Percentiles rank a stretch among this genome's conserved stretches.
phyloP scores from a whole-genome alignment of 306 rosid genomes.

The Adenanthera pavonina region DNA sequence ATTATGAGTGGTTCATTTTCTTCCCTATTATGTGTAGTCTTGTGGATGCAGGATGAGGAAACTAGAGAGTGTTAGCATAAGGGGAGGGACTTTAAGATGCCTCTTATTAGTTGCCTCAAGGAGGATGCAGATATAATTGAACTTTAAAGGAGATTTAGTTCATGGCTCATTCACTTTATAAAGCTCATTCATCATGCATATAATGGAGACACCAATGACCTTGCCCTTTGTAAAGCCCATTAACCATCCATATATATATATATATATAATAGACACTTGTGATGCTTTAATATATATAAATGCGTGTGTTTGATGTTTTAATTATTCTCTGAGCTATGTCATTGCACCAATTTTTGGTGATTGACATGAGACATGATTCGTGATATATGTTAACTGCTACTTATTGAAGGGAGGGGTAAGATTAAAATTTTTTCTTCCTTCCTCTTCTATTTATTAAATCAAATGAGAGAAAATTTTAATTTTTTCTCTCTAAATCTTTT shows the following conservation, averaged over 20 bases:
- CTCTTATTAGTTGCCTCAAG: constrained; percentile 56
- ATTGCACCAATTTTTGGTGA: constrained; percentile 28
- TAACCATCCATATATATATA: no score
- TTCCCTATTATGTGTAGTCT: neutral
- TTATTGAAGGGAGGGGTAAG: no score
- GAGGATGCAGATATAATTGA: constrained; percentile 67
- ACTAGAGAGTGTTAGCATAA: constrained; percentile 90
- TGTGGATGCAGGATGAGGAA: constrained; percentile 82
- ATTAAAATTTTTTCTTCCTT: no score
- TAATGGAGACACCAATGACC: constrained; percentile 16
- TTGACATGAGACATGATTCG: constrained; percentile 45
- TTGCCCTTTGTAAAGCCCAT: no score
- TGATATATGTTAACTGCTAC: constrained; percentile 42
- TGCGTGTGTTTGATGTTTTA: neutral
- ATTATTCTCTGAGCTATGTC: constrained; percentile 29
- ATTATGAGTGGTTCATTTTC: neutral
- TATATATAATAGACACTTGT: no score
- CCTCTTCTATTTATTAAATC: no score
- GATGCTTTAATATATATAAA: no score
- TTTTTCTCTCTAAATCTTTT: no score
- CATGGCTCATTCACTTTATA: constrained; percentile 27
- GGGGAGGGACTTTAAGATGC: constrained; percentile 94
- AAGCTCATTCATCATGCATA: no score
- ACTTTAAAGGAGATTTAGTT: constrained; percentile 47
- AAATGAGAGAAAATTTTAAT: no score